Evolutionary conservation across 169 alveolate species (phyloP), one percentile per base, ranked within the genome.

Genomic region (Cryptosporidium bovis): DNA sequence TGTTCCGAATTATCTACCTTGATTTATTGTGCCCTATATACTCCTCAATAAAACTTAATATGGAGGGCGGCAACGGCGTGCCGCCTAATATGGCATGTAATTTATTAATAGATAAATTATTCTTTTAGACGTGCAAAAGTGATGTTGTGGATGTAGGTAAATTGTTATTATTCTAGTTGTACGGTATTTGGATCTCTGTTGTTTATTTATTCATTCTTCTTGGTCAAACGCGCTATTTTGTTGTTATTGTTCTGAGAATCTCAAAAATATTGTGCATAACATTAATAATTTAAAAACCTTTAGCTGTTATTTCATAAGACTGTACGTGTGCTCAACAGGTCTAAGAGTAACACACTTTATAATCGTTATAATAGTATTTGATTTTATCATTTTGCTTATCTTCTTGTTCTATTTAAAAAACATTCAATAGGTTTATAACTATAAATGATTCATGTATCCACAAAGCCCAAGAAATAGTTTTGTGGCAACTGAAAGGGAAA

Each of bases 391-490:
- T 40, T 8, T 40, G 48, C 0, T 3, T 1, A 40, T 40, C 48
- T 8, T 8, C 10, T 6, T 40, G 10, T 40, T 40, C 48, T 40
- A 40, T 40, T 40, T 40, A 64, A 64, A 24, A 34, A 64, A 64
- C 15, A 31, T 18, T 24, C 6, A 15, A 31, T 27, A 64, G 2
- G 50, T 18, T 64, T 20, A 16, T 13, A 56, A 53, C 36, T 53
- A 31, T 48, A 69, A 53, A 13, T 77, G 87, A 36, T 58, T 27
- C 7, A 77, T 77, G 87, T 77, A 77, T 36, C 87, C 87, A 58
- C 62, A 24, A 77, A 77, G 87, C 33, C 87, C 87, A 46, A 77
- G 71, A n/a, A 62, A 34, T 77, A 40, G 77, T 46, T 40, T 60
- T 20, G 64, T 31, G 18, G 13, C 65, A 12, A 50, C 31, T 44